Conservation (phyloP, 2,329 filamentous ascomycete species). For the Blastomyces silverae region DNA sequence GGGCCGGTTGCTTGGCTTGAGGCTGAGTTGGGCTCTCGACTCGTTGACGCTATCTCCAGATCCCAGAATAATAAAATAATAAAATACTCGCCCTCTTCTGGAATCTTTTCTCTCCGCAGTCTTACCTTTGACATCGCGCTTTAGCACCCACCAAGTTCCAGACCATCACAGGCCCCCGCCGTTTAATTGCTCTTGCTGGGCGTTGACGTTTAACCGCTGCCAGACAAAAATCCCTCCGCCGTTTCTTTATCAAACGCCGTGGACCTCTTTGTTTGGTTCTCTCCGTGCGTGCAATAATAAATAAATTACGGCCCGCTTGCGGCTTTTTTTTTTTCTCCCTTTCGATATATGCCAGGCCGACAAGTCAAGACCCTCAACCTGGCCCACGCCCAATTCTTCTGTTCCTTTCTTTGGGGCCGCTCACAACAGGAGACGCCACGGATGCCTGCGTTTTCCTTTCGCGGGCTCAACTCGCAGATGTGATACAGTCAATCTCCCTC, state of each 20-base stretch:
- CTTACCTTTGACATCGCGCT: background rate
- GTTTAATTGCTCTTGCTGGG: slow-evolving; percentile 3
- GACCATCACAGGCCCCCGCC: background rate
- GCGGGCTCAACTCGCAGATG: slow-evolving; percentile 1
- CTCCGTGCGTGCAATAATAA: background rate
- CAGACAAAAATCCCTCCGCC: background rate
- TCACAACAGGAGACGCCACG: background rate
- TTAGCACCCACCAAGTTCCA: background rate
- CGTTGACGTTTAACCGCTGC: background rate
- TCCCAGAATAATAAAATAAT: background rate
- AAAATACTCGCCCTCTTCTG: background rate
- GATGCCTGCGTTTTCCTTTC: background rate
- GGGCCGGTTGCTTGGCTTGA: background rate
- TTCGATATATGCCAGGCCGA: background rate
- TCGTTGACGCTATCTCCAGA: background rate
- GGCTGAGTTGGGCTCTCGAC: background rate
- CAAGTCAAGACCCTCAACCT: slow-evolving; percentile 1
- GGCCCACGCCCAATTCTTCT: background rate
- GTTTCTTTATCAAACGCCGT: background rate
- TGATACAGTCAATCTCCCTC: slow-evolving; percentile 2
- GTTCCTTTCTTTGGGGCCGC: background rate
- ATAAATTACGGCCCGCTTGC: background rate
- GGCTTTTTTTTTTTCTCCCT: background rate
- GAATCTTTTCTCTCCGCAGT: background rate
- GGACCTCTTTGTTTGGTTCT: background rate